phyloP scores from a whole-genome alignment of 768 basidiomycete genomes.

The Macrolepiota dolichaula region DNA sequence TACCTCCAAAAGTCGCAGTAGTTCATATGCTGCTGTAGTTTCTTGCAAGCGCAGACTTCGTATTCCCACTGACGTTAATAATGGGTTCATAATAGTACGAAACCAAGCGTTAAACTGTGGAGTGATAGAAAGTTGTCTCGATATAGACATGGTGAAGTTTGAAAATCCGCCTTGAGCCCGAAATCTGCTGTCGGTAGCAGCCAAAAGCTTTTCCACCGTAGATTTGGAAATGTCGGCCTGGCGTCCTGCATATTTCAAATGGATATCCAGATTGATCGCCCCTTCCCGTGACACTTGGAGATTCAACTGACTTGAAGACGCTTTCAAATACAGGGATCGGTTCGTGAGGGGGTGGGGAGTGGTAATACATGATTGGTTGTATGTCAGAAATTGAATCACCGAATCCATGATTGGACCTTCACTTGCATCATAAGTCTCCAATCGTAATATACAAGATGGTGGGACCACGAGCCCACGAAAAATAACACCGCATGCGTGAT shows the following conservation, averaged over 20 bases:
- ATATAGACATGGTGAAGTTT: not conserved
- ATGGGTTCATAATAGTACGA: not conserved
- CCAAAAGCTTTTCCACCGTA: not conserved
- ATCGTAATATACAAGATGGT: not conserved
- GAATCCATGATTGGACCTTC: not conserved
- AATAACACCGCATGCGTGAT: not conserved
- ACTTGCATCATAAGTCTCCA: not conserved
- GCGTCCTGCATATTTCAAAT: not conserved
- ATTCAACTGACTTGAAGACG: not conserved
- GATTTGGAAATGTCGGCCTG: not conserved
- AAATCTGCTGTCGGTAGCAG: not conserved
- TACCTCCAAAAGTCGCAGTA: not conserved
- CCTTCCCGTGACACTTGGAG: conserved; percentile 4
- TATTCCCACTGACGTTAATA: not conserved
- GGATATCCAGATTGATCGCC: not conserved
- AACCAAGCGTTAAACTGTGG: not conserved
- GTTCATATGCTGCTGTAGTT: not conserved
- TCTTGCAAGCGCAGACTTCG: not conserved
- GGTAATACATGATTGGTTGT: not conserved
- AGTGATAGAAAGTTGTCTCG: not conserved
- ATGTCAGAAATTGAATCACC: not conserved
- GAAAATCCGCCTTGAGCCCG: not conserved
- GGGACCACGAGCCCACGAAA: conserved; percentile 7
- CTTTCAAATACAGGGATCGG: conserved; percentile 1
- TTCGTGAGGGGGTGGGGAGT: not conserved